phyloP scores from a whole-genome alignment of 805 yeast genomes.

The Suhomyces faveliae region DNA sequence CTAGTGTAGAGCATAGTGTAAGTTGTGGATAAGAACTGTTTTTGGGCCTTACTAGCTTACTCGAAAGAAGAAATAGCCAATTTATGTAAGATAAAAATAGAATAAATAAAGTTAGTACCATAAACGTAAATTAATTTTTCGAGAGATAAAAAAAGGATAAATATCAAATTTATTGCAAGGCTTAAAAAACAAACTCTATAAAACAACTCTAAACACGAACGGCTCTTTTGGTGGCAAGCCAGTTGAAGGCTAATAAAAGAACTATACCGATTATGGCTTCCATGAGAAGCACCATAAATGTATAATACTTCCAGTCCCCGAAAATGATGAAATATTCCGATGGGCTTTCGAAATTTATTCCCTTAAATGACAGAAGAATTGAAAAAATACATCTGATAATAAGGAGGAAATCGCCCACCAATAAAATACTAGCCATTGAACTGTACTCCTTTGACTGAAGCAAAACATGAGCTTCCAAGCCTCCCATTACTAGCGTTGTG shows the following conservation, averaged over 20 bases:
- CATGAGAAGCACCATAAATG: conserved; percentile 8
- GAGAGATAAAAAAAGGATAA: not conserved
- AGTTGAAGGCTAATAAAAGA: conserved; percentile 6
- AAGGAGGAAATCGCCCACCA: not conserved
- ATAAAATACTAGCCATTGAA: not conserved
- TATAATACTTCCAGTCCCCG: conserved; percentile 11
- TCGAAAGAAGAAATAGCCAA: not conserved
- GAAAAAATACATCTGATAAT: conserved; percentile 8
- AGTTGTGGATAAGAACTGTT: not conserved
- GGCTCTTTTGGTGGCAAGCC: conserved; percentile 3
- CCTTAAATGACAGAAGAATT: conserved; percentile 3
- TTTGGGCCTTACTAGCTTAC: not conserved
- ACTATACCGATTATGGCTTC: conserved; percentile 7
- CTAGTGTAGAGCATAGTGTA: not conserved
- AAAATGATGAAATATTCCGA: conserved; percentile 5
- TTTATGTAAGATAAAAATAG: not conserved
- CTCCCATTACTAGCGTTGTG: not conserved
- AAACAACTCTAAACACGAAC: not conserved
- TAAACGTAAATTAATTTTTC: not conserved
- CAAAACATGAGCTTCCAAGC: not conserved
- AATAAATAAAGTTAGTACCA: no score
- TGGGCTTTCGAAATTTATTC: conserved; percentile 5
- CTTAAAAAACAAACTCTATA: no score
- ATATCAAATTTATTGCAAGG: no score
- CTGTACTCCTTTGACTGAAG: not conserved